phyloP scores from a whole-genome alignment of 2,329 filamentous ascomycete species.

The Coniochaeta prunicola region DNA sequence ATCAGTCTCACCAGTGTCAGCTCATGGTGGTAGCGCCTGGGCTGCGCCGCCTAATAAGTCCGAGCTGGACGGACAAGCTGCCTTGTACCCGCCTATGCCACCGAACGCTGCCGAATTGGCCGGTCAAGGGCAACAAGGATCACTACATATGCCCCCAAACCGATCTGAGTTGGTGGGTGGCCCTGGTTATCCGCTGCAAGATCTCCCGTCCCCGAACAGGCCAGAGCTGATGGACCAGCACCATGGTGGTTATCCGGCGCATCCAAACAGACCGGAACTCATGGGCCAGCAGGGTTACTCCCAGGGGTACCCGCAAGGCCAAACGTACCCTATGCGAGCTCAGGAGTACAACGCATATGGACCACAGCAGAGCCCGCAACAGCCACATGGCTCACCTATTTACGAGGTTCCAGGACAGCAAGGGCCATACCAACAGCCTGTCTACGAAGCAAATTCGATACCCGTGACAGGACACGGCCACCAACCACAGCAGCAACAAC shows the following conservation, averaged over 20 bases:
- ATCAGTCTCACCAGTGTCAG: constrained; percentile 18
- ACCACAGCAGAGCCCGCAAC: background rate
- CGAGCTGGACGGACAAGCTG: constrained; percentile 7
- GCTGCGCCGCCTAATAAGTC: constrained; percentile 11
- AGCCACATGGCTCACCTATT: background rate
- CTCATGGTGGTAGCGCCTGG: constrained; percentile 13
- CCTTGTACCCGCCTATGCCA: background rate
- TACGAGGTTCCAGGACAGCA: background rate
- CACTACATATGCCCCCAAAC: background rate
- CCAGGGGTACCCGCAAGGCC: background rate
- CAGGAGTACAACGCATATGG: background rate
- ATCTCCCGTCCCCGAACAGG: background rate
- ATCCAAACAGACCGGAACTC: background rate
- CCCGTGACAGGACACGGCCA: background rate
- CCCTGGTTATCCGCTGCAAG: background rate
- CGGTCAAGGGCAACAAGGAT: constrained; percentile 5
- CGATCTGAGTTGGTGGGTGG: background rate
- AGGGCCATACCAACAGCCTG: background rate
- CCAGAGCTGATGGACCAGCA: background rate
- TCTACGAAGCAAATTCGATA: background rate
- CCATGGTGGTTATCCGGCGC: background rate
- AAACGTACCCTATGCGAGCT: background rate
- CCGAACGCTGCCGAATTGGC: constrained; percentile 6
- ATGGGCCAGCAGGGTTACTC: background rate
- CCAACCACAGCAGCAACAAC: background rate